phyloP scores from a whole-genome alignment of 169 alveolate genomes.

The Plasmodium berghei region DNA sequence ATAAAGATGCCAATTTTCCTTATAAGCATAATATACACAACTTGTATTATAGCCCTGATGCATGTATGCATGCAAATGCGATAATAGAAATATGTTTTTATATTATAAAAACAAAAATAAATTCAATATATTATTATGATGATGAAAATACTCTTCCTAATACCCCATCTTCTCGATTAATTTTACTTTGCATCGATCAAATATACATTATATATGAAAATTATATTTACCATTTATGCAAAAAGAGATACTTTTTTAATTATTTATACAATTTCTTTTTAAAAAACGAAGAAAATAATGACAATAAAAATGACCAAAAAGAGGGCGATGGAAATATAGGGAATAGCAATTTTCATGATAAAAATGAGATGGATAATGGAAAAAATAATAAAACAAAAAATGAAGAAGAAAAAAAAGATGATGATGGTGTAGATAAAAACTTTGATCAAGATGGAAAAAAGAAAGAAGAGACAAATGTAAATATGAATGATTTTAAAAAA shows the following conservation, averaged over 20 bases:
- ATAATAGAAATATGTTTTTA: constrained; percentile 52
- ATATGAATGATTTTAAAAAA: constrained; percentile 44
- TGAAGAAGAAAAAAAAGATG: constrained; percentile 2
- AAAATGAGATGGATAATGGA: neutral
- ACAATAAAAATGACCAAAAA: constrained; percentile 4
- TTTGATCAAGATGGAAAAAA: constrained; percentile 7
- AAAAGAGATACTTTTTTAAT: constrained; percentile 64
- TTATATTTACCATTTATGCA: constrained; percentile 70
- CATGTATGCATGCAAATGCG: constrained; percentile 70
- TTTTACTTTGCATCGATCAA: constrained; percentile 67
- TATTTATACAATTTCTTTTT: constrained; percentile 24
- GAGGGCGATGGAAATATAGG: neutral
- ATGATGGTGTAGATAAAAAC: constrained; percentile 12
- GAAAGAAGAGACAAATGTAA: constrained; percentile 3
- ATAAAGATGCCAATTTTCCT: constrained; percentile 26
- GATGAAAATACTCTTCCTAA: constrained; percentile 20
- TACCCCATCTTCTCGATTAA: constrained; percentile 70
- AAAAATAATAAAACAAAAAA: neutral
- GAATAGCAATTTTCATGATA: neutral
- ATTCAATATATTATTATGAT: constrained; percentile 62
- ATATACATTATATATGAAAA: constrained; percentile 70
- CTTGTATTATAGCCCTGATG: constrained; percentile 55
- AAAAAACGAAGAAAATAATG: constrained; percentile 8
- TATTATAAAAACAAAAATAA: constrained; percentile 47
- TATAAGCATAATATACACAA: constrained; percentile 22